These are phyloP conservation scores for Phoma sp. DNA, from an alignment of 2,329 filamentous ascomycete genomes.

Conservation along the genomic window DNA sequence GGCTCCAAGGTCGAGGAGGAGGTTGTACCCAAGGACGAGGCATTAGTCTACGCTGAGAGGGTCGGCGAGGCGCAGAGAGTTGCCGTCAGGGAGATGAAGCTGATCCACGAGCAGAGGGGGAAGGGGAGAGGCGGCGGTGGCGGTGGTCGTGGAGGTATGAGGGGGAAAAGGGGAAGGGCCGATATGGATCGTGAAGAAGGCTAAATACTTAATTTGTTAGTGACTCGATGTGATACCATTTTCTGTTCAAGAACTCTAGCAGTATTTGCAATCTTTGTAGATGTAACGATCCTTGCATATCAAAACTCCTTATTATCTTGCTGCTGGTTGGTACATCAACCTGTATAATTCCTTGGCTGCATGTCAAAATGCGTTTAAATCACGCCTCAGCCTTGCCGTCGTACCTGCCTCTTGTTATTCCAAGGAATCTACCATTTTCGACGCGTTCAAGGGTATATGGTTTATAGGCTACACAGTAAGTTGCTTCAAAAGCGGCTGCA, in stretches of 20 bases:
- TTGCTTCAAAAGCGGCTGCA: not conserved
- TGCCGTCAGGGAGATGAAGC: slow-evolving; percentile 82
- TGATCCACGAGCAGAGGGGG: slow-evolving; percentile 72
- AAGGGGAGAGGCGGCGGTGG: slow-evolving; percentile 61
- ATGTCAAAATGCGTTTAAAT: too few relatives aligned
- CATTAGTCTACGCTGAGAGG: slow-evolving; percentile 78
- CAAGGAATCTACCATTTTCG: too few relatives aligned
- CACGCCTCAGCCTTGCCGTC: too few relatives aligned
- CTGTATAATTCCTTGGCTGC: too few relatives aligned
- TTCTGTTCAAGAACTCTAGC: too few relatives aligned
- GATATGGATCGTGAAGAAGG: slow-evolving; percentile 81
- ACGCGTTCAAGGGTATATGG: slow-evolving; percentile 93
- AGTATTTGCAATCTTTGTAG: too few relatives aligned
- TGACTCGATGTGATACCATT: too few relatives aligned
- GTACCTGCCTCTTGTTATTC: too few relatives aligned
- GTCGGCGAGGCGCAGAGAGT: slow-evolving; percentile 85
- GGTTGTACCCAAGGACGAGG: slow-evolving; percentile 77
- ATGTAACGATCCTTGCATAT: too few relatives aligned
- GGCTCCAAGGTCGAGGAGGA: slow-evolving; percentile 78
- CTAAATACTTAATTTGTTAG: too few relatives aligned
- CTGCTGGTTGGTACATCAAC: too few relatives aligned
- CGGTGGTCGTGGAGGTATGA: slow-evolving; percentile 42
- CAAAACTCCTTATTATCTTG: too few relatives aligned
- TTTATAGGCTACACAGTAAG: slow-evolving; percentile 86
- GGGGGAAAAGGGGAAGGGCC: slow-evolving; percentile 60